Evolutionary conservation across 1,284 basidiomycete genomes (phyloP).

Genomic region (Cutaneotrichosporon spelunceum): DNA sequence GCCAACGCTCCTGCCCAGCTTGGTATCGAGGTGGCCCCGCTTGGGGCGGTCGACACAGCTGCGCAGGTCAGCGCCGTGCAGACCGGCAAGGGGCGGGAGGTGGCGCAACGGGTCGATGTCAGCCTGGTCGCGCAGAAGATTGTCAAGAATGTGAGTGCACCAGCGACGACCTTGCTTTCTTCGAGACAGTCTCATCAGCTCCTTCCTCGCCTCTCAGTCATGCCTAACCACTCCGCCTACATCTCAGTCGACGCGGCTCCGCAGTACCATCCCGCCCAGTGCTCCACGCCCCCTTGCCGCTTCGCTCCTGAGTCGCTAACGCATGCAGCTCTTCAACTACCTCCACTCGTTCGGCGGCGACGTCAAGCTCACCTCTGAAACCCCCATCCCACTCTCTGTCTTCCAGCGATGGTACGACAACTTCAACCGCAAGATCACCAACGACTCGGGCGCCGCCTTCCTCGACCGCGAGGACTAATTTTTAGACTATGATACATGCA

Average conservation of each 20-base stretch:
- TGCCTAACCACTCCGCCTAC: not conserved
- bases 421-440: slow-evolving; percentile 68
- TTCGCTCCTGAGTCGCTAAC: not conserved
- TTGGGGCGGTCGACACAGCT: slow-evolving; percentile 45
- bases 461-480: slow-evolving; percentile 63
- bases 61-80: slow-evolving; percentile 58
- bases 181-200: not conserved
- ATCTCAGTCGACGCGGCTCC: too few species aligned
- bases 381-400: slow-evolving; percentile 67
- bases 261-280: too few species aligned
- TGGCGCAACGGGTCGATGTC: slow-evolving; percentile 37
- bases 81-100: slow-evolving; percentile 31
- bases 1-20: slow-evolving; percentile 53
- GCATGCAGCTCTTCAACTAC: slow-evolving; percentile 75
- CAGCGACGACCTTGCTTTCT: not conserved
- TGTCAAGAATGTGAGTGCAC: slow-evolving; percentile 49
- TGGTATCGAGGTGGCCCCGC: slow-evolving; percentile 60
- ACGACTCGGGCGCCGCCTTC: slow-evolving; percentile 65
- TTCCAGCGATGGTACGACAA: slow-evolving; percentile 79
- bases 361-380: slow-evolving; percentile 58
- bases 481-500: not conserved
- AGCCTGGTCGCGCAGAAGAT: slow-evolving; percentile 50
- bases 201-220: not conserved
- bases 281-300: too few species aligned
- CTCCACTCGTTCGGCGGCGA: slow-evolving; percentile 67